Base-by-base conservation (phyloP, 2,329 filamentous ascomycete species). In the Monilinia vaccinii-corymbosi region DNA sequence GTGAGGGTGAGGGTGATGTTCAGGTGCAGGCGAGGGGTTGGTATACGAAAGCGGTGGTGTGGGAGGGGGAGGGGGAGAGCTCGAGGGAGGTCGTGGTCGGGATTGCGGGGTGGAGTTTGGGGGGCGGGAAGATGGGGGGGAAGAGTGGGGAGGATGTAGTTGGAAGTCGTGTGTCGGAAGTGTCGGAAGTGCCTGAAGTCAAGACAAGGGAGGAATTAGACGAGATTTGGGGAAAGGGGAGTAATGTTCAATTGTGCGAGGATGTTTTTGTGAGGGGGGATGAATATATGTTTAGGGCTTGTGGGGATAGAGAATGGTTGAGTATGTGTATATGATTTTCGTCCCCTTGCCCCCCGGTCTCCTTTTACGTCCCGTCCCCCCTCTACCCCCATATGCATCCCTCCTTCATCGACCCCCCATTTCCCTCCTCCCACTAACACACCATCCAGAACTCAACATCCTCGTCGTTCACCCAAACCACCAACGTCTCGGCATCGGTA, bases 401-500 rank as follows among this genome's bases (percentile, higher is more conserved):
- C 9, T 7, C 5, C 6, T 10, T 34, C 9, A n/a, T n/a, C 44
- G 6, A 0, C 5, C 6, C 6, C 13, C 6, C 13, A 5, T 4
- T 23, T 3, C 7, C 3, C 10, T 14, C 11, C 5, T 4, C 50
- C 31, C 13, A 18, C 23, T 40, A 21, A 50, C 3, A 9, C 16
- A 51, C 9, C 13, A 28, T 32, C n/a, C 18, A 65, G 66, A 70
- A 63, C 61, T 70, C 10, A 56, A 57, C 44, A 46, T 58, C 10
- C 61, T 71, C 2, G 49, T 65, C 5, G 58, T 71, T 9, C 49
- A 59, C 2, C 68, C 66, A 9, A 7, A 56, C 0, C 58, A 61
- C 46, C 69, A 70, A 52, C 56, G 68, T 7, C 61, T 49, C 6
- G 68, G 69, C 0, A 65, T 70, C 10, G 69, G 69, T 1, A 62